phyloP scores from a whole-genome alignment of 164 flowering plant species.

The Protea cynaroides region DNA sequence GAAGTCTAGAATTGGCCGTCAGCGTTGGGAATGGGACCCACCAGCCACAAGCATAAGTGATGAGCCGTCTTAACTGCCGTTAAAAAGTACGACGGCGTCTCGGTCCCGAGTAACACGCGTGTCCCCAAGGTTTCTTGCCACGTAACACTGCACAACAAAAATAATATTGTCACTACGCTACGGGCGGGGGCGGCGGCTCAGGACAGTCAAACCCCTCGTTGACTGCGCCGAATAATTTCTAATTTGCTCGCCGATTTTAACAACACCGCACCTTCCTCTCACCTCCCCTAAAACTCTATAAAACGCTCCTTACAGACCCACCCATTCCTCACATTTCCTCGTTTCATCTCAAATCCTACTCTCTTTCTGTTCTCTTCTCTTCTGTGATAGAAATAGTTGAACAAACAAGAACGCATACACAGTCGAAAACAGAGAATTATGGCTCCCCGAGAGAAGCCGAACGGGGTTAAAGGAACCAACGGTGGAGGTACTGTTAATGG shows the following conservation, averaged over 20 bases:
- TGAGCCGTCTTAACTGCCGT: background rate
- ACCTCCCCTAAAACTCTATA: no score
- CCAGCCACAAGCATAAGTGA: background rate
- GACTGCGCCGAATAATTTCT: slow-evolving; percentile 18
- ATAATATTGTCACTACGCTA: background rate
- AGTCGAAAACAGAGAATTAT: slow-evolving; percentile 6
- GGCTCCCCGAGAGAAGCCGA: slow-evolving; percentile 39
- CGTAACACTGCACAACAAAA: background rate
- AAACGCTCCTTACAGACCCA: background rate
- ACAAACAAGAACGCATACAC: background rate
- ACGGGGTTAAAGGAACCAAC: background rate
- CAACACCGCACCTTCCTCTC: background rate
- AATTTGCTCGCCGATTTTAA: background rate
- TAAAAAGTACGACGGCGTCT: background rate
- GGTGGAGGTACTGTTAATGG: background rate
- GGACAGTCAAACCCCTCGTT: slow-evolving; percentile 36
- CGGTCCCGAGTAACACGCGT: background rate
- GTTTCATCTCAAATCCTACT: no score
- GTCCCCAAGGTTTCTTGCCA: background rate
- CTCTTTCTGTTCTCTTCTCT: no score
- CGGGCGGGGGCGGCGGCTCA: slow-evolving; percentile 31
- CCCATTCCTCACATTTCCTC: no score
- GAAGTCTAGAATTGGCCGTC: background rate
- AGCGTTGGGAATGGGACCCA: background rate
- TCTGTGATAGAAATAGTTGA: background rate